phyloP scores from a whole-genome alignment of 352 stramenopile genomes.

The Globisporangium barbulae region DNA sequence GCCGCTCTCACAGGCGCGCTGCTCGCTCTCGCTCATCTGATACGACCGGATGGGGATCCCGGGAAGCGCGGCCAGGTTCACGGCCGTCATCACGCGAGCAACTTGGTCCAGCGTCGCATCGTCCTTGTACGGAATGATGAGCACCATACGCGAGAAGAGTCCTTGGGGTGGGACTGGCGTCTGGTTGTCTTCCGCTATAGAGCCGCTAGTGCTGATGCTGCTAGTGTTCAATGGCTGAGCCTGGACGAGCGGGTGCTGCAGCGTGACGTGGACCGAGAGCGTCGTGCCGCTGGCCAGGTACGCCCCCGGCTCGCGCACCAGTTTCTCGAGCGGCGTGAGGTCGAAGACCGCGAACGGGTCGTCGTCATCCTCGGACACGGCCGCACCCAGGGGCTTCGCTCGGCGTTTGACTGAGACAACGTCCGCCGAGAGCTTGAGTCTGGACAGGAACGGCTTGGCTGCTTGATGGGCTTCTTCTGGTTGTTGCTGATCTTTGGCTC shows the following conservation, averaged over 20 bases:
- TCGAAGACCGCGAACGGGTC: constrained; percentile 22
- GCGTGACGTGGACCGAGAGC: constrained; percentile 37
- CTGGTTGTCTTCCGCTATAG: background rate
- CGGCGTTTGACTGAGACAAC: constrained; percentile 54
- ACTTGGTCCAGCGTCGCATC: constrained; percentile 44
- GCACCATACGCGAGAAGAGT: constrained; percentile 67
- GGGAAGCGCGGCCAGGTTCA: constrained; percentile 60
- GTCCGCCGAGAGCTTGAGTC: constrained; percentile 46
- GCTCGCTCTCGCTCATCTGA: constrained; percentile 62
- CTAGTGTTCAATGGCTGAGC: background rate
- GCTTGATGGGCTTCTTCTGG: background rate
- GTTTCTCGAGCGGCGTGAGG: constrained; percentile 33
- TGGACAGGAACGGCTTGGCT: constrained; percentile 26
- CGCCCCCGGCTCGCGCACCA: constrained; percentile 54
- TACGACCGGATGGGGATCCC: constrained; percentile 73
- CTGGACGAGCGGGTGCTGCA: constrained; percentile 35
- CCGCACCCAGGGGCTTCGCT: constrained; percentile 38
- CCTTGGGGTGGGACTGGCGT: constrained; percentile 1
- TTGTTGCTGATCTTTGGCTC: background rate
- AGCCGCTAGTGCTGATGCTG: background rate
- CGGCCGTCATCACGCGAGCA: constrained; percentile 42
- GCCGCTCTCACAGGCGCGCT: constrained; percentile 43
- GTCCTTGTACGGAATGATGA: constrained; percentile 86
- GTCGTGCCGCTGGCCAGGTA: constrained; percentile 42
- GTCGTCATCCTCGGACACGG: constrained; percentile 13